phyloP scores from a whole-genome alignment of 2,329 filamentous ascomycete species.

The Orbilia ellipsospora region DNA sequence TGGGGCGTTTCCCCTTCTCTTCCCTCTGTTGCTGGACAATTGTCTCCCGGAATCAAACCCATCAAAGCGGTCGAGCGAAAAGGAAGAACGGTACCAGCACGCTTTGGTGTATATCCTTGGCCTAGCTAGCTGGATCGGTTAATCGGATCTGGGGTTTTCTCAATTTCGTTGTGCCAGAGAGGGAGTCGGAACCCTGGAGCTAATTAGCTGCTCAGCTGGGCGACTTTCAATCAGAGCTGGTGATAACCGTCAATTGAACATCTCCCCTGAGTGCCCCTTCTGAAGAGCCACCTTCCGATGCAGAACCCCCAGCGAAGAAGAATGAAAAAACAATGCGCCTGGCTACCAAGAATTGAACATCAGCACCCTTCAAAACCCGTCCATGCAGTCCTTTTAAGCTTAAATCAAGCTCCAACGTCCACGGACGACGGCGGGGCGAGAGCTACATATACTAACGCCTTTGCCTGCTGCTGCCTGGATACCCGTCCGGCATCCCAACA shows the following conservation, averaged over 20 bases:
- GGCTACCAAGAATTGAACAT: conserved; percentile 15
- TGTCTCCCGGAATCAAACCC: conserved; percentile 42
- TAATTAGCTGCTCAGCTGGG: too few relatives aligned
- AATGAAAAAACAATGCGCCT: neutral
- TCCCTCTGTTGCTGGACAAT: conserved; percentile 5
- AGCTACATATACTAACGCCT: conserved; percentile 56
- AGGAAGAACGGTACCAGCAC: conserved; percentile 1
- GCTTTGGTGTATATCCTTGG: conserved; percentile 16
- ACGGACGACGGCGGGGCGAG: conserved; percentile 54
- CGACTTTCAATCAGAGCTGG: neutral
- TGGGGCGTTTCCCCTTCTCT: neutral
- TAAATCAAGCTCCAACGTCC: conserved; percentile 45
- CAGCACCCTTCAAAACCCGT: neutral
- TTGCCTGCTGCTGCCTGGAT: conserved; percentile 55
- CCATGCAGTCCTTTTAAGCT: conserved; percentile 55
- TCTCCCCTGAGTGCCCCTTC: neutral
- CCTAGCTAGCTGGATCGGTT: conserved; percentile 52
- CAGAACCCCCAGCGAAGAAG: conserved; percentile 9
- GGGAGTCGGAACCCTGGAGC: neutral
- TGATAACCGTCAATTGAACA: neutral
- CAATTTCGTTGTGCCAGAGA: conserved; percentile 4
- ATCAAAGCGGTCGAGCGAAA: conserved; percentile 47
- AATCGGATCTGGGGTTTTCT: conserved; percentile 41
- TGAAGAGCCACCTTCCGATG: neutral
- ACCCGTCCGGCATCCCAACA: conserved; percentile 54